Percentiles rank a stretch among this genome's conserved stretches.
phyloP scores from a whole-genome alignment of 768 basidiomycete genomes.

The Pholiota microspora region DNA sequence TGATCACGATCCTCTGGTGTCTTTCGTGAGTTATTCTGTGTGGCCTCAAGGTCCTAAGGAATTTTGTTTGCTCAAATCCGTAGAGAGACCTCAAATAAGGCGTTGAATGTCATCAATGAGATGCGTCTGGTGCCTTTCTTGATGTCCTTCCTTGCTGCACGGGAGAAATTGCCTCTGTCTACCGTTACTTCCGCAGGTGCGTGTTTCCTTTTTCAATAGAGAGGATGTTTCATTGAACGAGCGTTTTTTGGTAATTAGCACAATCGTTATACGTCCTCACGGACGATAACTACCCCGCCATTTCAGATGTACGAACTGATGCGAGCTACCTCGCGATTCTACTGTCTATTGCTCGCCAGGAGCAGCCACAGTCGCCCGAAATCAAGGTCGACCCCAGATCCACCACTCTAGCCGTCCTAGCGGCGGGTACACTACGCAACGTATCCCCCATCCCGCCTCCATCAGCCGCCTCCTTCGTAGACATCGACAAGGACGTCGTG shows the following conservation, averaged over 20 bases:
- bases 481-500: slow-evolving; percentile 70
- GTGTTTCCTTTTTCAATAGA: slow-evolving; percentile 12
- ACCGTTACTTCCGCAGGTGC: slow-evolving; percentile 82
- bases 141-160: slow-evolving; percentile 82
- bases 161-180: slow-evolving; percentile 62
- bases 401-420: slow-evolving; percentile 60
- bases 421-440: slow-evolving; percentile 78
- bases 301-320: slow-evolving; percentile 60
- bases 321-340: slow-evolving; percentile 64
- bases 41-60: neutral
- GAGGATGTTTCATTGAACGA: neutral
- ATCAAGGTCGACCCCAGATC: slow-evolving; percentile 49
- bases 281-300: slow-evolving; percentile 82
- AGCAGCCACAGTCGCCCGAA: slow-evolving; percentile 28
- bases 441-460: slow-evolving; percentile 75
- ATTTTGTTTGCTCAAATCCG: slow-evolving; percentile 25
- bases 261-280: slow-evolving; percentile 93
- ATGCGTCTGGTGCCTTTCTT: slow-evolving; percentile 79
- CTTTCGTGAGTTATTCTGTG: slow-evolving; percentile 69
- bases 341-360: slow-evolving; percentile 53
- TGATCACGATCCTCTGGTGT: slow-evolving; percentile 93
- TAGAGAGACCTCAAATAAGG: slow-evolving; percentile 93
- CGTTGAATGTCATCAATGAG: slow-evolving; percentile 81
- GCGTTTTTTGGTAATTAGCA: slow-evolving; percentile 39
- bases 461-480: slow-evolving; percentile 54